Percentiles rank a stretch among this genome's conserved stretches.
Conservation (phyloP, 306 rosid genomes). For the Prunus kanzakura region DNA sequence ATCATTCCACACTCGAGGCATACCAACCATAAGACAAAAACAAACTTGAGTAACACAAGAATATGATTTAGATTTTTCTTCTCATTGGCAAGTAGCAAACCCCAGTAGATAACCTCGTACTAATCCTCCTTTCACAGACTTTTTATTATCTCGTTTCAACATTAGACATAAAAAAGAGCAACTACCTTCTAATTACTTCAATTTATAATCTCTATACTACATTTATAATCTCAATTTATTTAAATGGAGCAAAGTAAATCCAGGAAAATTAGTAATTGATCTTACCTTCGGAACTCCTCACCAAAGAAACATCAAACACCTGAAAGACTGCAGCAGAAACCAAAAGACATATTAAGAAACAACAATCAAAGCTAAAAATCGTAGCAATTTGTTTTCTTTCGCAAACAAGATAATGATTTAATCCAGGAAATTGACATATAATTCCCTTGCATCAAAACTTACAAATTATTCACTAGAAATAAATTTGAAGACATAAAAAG, state of each 20-base stretch:
- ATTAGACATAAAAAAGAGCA: background rate
- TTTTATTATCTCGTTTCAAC: slow-evolving; percentile 92
- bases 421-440: no score
- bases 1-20: slow-evolving; percentile 9
- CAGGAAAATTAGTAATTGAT: background rate
- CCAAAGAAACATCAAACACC: background rate
- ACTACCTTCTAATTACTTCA: background rate
- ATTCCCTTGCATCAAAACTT: no score
- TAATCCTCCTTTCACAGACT: slow-evolving; percentile 92
- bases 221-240: background rate
- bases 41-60: background rate
- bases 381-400: no score
- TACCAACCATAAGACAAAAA: slow-evolving; percentile 9
- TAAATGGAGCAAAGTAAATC: background rate
- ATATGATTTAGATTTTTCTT: slow-evolving; percentile 1
- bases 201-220: no score
- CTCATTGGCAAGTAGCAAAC: slow-evolving; percentile 20
- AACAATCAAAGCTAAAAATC: no score
- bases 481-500: no score
- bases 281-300: slow-evolving; percentile 90
- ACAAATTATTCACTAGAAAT: no score
- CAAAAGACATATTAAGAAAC: no score
- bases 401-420: no score
- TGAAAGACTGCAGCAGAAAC: no score
- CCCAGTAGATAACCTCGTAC: slow-evolving; percentile 59